A percentile compares a stretch with the other conserved stretches of the same genome.
These are phyloP conservation scores for Pleurotus cornucopiae DNA, from an alignment of 768 basidiomycete genomes.

Conservation along the genomic window DNA sequence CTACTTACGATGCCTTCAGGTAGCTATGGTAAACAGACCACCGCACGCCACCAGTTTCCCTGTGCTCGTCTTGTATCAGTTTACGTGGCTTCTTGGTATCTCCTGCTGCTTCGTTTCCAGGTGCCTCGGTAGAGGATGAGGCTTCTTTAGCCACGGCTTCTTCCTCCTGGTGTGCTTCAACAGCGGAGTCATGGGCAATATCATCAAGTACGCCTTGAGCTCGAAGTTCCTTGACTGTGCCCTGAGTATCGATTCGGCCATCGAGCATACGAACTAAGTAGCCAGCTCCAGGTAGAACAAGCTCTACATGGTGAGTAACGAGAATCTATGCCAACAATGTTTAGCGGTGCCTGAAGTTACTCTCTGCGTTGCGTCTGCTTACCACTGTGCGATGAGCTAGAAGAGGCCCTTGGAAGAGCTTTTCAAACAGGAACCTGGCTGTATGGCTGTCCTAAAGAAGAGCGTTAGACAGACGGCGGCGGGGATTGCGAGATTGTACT, in stretches of 20 bases:
- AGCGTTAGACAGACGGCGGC: background rate
- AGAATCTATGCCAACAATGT: constrained; percentile 37
- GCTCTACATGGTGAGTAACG: constrained; percentile 82
- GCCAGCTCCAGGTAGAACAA: constrained; percentile 69
- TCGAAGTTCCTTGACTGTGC: constrained; percentile 61
- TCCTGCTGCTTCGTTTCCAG: constrained; percentile 14
- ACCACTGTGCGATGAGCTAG: constrained; percentile 65
- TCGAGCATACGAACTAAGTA: constrained; percentile 79
- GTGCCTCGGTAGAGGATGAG: constrained; percentile 23
- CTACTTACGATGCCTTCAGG: constrained; percentile 62
- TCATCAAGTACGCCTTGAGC: constrained; percentile 57
- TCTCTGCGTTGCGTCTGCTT: constrained; percentile 11
- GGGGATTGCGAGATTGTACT: background rate
- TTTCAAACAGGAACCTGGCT: constrained; percentile 56
- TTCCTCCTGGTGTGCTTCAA: constrained; percentile 45
- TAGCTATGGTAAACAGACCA: constrained; percentile 71
- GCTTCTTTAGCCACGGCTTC: constrained; percentile 25
- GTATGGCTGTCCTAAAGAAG: constrained; percentile 60
- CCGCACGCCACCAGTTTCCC: constrained; percentile 79
- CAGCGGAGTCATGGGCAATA: constrained; percentile 48
- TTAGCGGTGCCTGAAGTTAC: background rate
- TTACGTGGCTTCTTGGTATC: constrained; percentile 63
- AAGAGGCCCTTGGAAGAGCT: constrained; percentile 63
- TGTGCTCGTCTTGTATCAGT: constrained; percentile 76
- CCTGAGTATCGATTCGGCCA: constrained; percentile 75